A percentile compares a stretch with the other conserved stretches of the same genome.
Conservation (phyloP, 345 rosid species). For the Syzygium aromaticum region DNA sequence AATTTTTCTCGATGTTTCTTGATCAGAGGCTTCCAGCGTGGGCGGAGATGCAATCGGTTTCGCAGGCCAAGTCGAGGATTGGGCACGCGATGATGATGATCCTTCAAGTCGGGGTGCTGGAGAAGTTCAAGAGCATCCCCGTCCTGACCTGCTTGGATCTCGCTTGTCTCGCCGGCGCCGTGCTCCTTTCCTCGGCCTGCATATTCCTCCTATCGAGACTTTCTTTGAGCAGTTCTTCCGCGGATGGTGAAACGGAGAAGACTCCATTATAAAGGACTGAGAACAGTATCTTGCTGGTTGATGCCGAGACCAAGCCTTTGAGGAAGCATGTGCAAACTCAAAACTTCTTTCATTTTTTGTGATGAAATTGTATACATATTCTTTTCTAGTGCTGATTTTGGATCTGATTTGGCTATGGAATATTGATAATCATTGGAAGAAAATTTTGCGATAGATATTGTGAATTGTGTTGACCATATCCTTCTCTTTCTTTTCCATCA, state of each 20-base stretch:
- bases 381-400: not conserved
- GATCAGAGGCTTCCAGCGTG: constrained; percentile 43
- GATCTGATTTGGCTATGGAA: not conserved
- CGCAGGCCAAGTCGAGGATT: constrained; percentile 53
- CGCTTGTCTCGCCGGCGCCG: constrained; percentile 59
- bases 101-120: constrained; percentile 65
- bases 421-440: not conserved
- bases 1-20: not conserved
- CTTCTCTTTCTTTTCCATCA: not conserved
- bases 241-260: not conserved
- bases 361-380: not conserved
- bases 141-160: constrained; percentile 45
- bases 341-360: not conserved
- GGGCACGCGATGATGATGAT: constrained; percentile 65
- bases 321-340: not conserved
- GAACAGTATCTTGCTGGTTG: not conserved
- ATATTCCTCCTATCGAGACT: constrained; percentile 54
- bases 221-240: constrained; percentile 4
- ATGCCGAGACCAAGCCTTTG: not conserved
- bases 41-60: constrained; percentile 42
- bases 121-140: constrained; percentile 50
- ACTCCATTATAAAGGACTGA: not conserved
- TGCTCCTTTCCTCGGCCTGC: constrained; percentile 45
- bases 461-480: not conserved
- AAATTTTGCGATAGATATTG: not conserved